Base-by-base conservation (phyloP, 2,329 filamentous ascomycete species). In the Colletotrichum musicola region DNA sequence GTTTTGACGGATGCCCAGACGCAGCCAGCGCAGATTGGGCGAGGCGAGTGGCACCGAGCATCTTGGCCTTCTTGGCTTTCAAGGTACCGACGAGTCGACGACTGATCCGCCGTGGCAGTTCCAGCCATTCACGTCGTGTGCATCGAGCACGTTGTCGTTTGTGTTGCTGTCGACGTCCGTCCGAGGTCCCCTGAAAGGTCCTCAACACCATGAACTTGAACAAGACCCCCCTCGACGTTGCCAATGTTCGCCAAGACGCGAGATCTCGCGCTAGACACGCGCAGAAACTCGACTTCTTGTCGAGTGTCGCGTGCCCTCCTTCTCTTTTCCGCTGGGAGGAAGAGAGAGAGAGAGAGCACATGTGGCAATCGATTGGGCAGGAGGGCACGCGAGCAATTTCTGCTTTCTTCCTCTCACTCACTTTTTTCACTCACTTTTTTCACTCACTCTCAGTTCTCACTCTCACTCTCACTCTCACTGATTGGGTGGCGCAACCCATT, bases 11-110 rank as follows among this genome's bases (percentile, higher is more conserved):
- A 68, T 64, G 64, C 64, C 64, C 64, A 68, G 64, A 68, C 60
- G 58, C 46, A 51, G 16, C 5, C 44, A 20, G 46, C 64, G 46
- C 35, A 55, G 47, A 68, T 68, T 64, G 60, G 30, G 64, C 54
- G 60, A 64, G 30, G 18, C 12, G 53, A 38, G 64, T 64, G 64
- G 35, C 44, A 68, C 64, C 18, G 9, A 6, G 16, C 4, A 46
- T 64, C 64, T 68, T 68, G 64, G 60, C 64, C 59, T 51, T 68
- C 64, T 68, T 68, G 64, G 64, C 60, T 47, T 64, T 47, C 64
- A 57, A 64, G 64, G 64, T 58, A 64, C 59, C 46, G 60, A 47
- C 7, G n/a, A 67, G 18, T 42, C 46, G 60, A 47, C 5, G n/a
- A 67, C 25, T 30, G 59, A 68, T 53, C 35, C 42, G 10, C 25